Evolutionary conservation across 345 rosid genomes (phyloP).

Genomic region (Salix dunnii): DNA sequence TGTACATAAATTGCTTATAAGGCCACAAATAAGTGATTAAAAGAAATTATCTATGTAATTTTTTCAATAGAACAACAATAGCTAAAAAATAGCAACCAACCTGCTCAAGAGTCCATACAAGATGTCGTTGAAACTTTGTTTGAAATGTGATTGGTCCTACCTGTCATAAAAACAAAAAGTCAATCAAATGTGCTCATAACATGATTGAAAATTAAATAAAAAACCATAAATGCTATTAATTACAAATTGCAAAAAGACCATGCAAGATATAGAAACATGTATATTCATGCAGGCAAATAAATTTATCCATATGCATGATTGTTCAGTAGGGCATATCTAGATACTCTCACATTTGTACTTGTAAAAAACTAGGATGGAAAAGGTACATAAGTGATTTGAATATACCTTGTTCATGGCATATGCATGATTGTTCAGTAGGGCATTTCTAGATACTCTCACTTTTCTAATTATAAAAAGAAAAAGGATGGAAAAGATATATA

Average conservation of each 20-base stretch:
- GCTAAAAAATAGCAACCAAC: conserved; percentile 30
- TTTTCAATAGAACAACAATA: neutral
- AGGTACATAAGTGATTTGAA: neutral
- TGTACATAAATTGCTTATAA: neutral
- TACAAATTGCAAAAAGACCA: neutral
- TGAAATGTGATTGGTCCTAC: conserved; percentile 76
- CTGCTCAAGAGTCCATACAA: conserved; percentile 90
- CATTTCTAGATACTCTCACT: neutral
- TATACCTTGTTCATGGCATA: neutral
- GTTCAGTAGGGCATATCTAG: neutral
- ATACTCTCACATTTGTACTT: neutral
- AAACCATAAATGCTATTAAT: neutral
- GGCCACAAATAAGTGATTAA: neutral
- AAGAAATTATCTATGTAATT: neutral
- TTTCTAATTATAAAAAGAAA: neutral
- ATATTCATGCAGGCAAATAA: neutral
- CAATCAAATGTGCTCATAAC: neutral
- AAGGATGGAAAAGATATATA: neutral
- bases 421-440: neutral
- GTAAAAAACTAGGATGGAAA: neutral
- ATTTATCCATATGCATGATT: neutral
- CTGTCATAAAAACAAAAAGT: conserved; percentile 35
- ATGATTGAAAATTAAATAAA: neutral
- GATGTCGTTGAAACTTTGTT: conserved; percentile 82
- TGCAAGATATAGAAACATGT: neutral